Evolutionary conservation across 805 yeast species (phyloP), one percentile per base, ranked within the genome.

Genomic region (Candida adriatica): DNA sequence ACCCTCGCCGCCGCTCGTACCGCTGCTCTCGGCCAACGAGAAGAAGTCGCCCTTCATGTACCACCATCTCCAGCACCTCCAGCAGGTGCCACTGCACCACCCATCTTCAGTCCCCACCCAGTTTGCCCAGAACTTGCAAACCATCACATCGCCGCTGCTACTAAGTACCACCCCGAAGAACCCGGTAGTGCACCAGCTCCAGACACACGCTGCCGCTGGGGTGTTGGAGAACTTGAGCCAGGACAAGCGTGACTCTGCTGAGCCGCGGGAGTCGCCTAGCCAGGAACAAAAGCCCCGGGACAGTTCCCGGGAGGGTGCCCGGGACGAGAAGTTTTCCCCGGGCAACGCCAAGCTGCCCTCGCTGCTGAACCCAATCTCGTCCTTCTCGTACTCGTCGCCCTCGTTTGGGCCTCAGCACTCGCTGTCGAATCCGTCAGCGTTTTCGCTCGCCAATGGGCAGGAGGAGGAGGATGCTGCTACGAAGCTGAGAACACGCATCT

Each of bases 41-140:
- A 11, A 19, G 18, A 44, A 43, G 16, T 39, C 40, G 3, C 43
- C 43, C 22, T 47, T 21, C 38, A 30, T 34, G 47, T 43, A 13
- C 40, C 35, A 26, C 29, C 41, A 34, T 16, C 36, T 25, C 8
- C 53, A 34, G 16, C 53, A 45, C 19, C 25, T 79, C 9, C 50
- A 46, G n/a, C 51, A 48, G 15, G 53, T 48, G 2, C 53, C 53
- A 11, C 19, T 48, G 6, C 49, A 76, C 52, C 76, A 75, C 48
- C 85, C 85, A 6, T 62, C 74, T 4, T 74, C 81, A 1, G 75
- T 82, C 2, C 85, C 85, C 11, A 70, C 82, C 2, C 82, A 75
- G 46, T 78, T 74, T 62, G 82, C 80, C 18, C 74, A 80, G 0
- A 77, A 77, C 26, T 54, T 78, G 31, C 70, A 72, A 38, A 54